A percentile compares a stretch with the other conserved stretches of the same genome.
Evolutionary conservation across 352 stramenopile genomes (phyloP).

Genomic region (Globisporangium solare): DNA sequence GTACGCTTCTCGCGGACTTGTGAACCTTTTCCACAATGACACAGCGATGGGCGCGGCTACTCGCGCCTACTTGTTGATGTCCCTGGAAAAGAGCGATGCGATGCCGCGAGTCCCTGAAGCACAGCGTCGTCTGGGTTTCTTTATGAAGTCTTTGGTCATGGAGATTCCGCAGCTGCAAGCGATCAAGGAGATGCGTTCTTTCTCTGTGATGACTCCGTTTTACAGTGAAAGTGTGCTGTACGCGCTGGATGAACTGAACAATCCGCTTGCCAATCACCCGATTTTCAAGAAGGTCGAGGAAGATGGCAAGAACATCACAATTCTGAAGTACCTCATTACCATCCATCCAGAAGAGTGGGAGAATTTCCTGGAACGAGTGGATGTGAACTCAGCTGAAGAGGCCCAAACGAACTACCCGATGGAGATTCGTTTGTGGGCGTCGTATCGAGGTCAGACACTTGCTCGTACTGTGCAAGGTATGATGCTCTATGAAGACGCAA

Average conservation of each 20-base stretch:
- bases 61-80: conserved; percentile 65
- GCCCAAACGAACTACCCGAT: conserved; percentile 55
- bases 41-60: conserved; percentile 75
- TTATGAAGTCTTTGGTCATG: conserved; percentile 79
- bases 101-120: conserved; percentile 70
- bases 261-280: conserved; percentile 64
- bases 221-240: conserved; percentile 72
- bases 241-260: conserved; percentile 59
- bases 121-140: conserved; percentile 73
- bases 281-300: conserved; percentile 74
- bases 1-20: conserved; percentile 61
- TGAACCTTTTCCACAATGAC: conserved; percentile 76
- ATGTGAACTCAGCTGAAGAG: conserved; percentile 59
- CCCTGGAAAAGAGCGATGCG: conserved; percentile 57
- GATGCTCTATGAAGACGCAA: conserved; percentile 81
- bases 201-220: conserved; percentile 76
- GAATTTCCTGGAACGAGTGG: conserved; percentile 74
- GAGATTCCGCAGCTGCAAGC: conserved; percentile 66
- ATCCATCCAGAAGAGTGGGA: conserved; percentile 78
- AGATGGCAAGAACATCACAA: conserved; percentile 74
- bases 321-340: conserved; percentile 76
- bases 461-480: conserved; percentile 75
- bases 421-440: conserved; percentile 75
- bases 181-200: conserved; percentile 81
- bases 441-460: conserved; percentile 71